Percentiles rank a stretch among this genome's conserved stretches.
phyloP scores from a whole-genome alignment of 768 basidiomycete species.

The Lactarius sanguifluus region DNA sequence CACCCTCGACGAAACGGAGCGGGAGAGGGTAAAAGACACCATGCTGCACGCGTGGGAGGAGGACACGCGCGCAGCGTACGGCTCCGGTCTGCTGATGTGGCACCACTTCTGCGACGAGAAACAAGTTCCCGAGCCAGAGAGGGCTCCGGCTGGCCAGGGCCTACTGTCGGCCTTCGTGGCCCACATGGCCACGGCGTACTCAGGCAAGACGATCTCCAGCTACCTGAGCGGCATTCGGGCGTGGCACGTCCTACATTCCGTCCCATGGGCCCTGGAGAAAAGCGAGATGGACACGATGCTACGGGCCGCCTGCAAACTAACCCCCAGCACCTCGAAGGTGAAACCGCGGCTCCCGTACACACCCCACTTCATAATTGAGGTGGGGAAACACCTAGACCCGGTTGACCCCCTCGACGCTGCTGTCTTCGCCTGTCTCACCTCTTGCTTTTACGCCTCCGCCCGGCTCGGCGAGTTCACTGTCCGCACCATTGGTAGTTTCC shows the following conservation, averaged over 20 bases:
- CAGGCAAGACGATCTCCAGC: slow-evolving; percentile 38
- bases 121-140: slow-evolving; percentile 36
- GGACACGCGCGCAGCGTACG: too few species aligned
- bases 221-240: slow-evolving; percentile 42
- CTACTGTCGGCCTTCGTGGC: slow-evolving; percentile 34
- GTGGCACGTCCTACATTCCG: slow-evolving; percentile 48
- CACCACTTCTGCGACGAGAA: slow-evolving; percentile 43
- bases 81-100: slow-evolving; percentile 37
- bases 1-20: too few species aligned
- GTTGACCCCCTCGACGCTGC: slow-evolving; percentile 38
- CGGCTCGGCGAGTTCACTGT: too few species aligned
- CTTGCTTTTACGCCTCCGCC: not conserved
- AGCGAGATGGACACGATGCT: slow-evolving; percentile 35
- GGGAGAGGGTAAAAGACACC: too few species aligned
- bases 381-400: slow-evolving; percentile 34
- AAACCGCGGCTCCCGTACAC: slow-evolving; percentile 38
- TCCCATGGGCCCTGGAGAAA: slow-evolving; percentile 36
- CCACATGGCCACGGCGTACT: slow-evolving; percentile 34
- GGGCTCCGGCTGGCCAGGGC: slow-evolving; percentile 33
- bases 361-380: slow-evolving; percentile 28
- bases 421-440: slow-evolving; percentile 40
- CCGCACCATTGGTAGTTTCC: too few species aligned
- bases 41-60: too few species aligned
- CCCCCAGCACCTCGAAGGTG: slow-evolving; percentile 37
- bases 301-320: slow-evolving; percentile 34